Conservation (phyloP, 129 eudicot genomes). For the Solidago caesia region DNA sequence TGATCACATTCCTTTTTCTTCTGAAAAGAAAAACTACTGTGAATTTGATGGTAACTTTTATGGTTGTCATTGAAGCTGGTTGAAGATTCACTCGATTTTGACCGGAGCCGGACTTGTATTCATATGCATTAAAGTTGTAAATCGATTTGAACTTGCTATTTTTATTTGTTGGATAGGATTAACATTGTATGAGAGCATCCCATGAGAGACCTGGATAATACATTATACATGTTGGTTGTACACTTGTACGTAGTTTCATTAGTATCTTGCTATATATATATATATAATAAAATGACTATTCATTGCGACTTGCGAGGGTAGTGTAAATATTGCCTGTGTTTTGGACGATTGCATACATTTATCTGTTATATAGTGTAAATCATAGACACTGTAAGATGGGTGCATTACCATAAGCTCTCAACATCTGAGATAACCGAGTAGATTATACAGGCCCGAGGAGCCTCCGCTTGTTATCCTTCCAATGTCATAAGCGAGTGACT, state of each 20-base stretch:
- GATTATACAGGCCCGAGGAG: too few relatives aligned
- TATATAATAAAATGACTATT: background rate
- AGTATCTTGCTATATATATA: slow-evolving; percentile 6
- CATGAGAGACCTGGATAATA: slow-evolving; percentile 8
- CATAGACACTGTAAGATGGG: too few relatives aligned
- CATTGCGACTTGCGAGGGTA: too few relatives aligned
- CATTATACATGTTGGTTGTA: slow-evolving; percentile 12
- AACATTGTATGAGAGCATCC: slow-evolving; percentile 27
- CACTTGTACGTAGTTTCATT: slow-evolving; percentile 8
- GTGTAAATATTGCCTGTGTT: too few relatives aligned
- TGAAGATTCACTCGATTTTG: slow-evolving; percentile 8
- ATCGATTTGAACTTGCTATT: background rate
- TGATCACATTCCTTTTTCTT: background rate
- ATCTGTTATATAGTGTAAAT: too few relatives aligned
- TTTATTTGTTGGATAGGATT: slow-evolving; percentile 21
- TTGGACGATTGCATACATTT: too few relatives aligned
- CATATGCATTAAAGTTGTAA: slow-evolving; percentile 9
- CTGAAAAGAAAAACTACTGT: background rate
- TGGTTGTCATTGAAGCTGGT: slow-evolving; percentile 7
- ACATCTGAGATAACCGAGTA: too few relatives aligned
- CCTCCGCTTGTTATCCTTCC: too few relatives aligned
- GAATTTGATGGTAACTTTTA: background rate
- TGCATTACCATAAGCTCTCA: too few relatives aligned
- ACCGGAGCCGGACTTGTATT: slow-evolving; percentile 8
- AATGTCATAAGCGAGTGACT: too few relatives aligned